Conservation (phyloP, 2,329 filamentous ascomycete species). For the Nothomitra cinnamomea region DNA sequence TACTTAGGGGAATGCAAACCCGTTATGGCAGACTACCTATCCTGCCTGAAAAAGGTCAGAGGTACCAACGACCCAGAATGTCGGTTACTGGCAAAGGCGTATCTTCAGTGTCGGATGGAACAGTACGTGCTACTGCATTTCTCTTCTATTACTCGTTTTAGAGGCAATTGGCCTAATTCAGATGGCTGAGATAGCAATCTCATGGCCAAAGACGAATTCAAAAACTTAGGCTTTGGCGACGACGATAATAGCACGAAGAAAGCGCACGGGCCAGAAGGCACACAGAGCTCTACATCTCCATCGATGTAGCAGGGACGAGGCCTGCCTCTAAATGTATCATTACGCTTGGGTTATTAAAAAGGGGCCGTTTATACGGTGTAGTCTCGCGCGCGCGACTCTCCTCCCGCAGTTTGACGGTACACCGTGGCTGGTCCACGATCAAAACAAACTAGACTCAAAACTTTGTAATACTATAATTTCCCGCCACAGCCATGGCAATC, state of each 20-base stretch:
- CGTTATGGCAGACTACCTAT: slow-evolving; percentile 70
- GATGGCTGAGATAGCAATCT: slow-evolving; percentile 45
- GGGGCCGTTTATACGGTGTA: not conserved
- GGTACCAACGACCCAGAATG: slow-evolving; percentile 81
- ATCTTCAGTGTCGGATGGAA: slow-evolving; percentile 88
- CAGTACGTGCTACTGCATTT: slow-evolving; percentile 40
- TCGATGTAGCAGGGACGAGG: slow-evolving; percentile 16
- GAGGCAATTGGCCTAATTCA: not conserved
- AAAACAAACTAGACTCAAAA: too few relatives aligned
- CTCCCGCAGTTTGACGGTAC: too few relatives aligned
- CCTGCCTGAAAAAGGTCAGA: slow-evolving; percentile 67
- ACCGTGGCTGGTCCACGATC: too few relatives aligned
- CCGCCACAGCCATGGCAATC: too few relatives aligned
- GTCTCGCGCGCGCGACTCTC: too few relatives aligned
- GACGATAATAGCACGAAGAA: slow-evolving; percentile 10
- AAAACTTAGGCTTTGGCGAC: slow-evolving; percentile 68
- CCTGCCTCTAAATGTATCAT: not conserved
- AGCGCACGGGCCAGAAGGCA: not conserved
- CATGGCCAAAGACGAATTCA: slow-evolving; percentile 91
- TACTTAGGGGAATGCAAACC: slow-evolving; percentile 72
- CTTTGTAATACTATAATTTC: too few relatives aligned
- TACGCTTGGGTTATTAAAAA: not conserved
- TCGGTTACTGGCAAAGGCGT: slow-evolving; percentile 69
- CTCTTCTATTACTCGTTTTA: not conserved
- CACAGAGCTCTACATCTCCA: slow-evolving; percentile 6